Evolutionary conservation across 2,329 filamentous ascomycete species (phyloP).

Genomic region (Diaporthe vaccinii): DNA sequence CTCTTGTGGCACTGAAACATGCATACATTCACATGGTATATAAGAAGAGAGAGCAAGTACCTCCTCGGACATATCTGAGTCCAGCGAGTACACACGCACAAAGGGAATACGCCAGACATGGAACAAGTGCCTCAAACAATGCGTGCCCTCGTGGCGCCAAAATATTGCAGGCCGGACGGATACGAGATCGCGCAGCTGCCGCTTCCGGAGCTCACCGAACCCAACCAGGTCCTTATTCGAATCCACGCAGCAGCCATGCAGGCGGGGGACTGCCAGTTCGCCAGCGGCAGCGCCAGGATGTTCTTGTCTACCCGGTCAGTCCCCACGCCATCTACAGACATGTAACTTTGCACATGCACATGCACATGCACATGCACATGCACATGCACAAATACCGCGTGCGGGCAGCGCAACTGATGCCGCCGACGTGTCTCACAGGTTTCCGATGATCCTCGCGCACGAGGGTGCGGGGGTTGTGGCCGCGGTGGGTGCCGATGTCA

Average conservation of each 20-base stretch:
- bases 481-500: slow-evolving; percentile 48
- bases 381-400: slow-evolving; percentile 41
- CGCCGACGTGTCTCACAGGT: slow-evolving; percentile 36
- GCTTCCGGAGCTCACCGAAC: slow-evolving; percentile 57
- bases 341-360: slow-evolving; percentile 41
- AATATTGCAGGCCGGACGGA: slow-evolving; percentile 53
- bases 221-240: slow-evolving; percentile 59
- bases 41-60: neutral
- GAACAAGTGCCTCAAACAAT: slow-evolving; percentile 30
- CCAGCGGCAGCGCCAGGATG: slow-evolving; percentile 46
- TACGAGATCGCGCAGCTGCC: slow-evolving; percentile 59
- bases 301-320: slow-evolving; percentile 49
- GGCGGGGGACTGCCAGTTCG: slow-evolving; percentile 53
- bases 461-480: slow-evolving; percentile 50
- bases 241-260: slow-evolving; percentile 54
- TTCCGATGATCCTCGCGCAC: slow-evolving; percentile 47
- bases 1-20: neutral
- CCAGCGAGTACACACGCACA: too few species aligned
- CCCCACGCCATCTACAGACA: neutral
- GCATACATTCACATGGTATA: neutral
- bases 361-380: slow-evolving; percentile 40
- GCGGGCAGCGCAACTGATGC: neutral
- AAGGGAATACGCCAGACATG: neutral
- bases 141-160: slow-evolving; percentile 59
- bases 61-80: too few species aligned